phyloP scores from a whole-genome alignment of 345 rosid genomes.

The Ceriops zippeliana region DNA sequence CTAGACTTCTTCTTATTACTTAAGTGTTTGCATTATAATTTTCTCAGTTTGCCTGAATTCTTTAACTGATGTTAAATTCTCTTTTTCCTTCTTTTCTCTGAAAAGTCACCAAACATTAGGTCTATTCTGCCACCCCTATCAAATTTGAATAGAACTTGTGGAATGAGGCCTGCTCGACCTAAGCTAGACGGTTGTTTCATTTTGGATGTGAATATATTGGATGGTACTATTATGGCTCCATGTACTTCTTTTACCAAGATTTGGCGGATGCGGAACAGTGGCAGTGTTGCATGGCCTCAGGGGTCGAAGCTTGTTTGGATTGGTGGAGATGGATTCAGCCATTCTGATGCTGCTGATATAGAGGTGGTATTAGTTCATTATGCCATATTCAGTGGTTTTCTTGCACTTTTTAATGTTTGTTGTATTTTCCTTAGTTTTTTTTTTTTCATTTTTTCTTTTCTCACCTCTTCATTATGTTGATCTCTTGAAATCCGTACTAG shows the following conservation, averaged over 20 bases:
- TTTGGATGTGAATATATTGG: conserved; percentile 75
- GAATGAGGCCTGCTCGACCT: conserved; percentile 34
- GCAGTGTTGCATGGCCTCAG: conserved; percentile 57
- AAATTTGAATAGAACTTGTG: conserved; percentile 20
- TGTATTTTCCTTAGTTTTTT: neutral
- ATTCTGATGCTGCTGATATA: conserved; percentile 39
- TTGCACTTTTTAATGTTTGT: too few species aligned
- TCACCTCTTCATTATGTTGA: conserved; percentile 1
- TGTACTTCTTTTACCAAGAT: conserved; percentile 74
- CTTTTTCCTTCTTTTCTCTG: neutral
- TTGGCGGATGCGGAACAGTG: conserved; percentile 89
- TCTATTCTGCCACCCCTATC: conserved; percentile 21
- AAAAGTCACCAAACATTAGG: conserved; percentile 30
- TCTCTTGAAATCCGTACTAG: conserved; percentile 31
- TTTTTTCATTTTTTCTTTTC: neutral
- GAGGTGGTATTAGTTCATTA: conserved; percentile 41
- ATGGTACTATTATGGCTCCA: conserved; percentile 81
- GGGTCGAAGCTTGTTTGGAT: conserved; percentile 70
- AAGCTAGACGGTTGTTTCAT: conserved; percentile 77
- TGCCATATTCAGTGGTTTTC: neutral
- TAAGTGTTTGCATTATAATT: neutral
- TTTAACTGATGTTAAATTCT: too few species aligned
- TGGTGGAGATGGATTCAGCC: conserved; percentile 65
- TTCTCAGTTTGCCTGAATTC: neutral
- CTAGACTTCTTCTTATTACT: conserved; percentile 4